phyloP scores from a whole-genome alignment of 345 rosid species.

The Camelina sativa region DNA sequence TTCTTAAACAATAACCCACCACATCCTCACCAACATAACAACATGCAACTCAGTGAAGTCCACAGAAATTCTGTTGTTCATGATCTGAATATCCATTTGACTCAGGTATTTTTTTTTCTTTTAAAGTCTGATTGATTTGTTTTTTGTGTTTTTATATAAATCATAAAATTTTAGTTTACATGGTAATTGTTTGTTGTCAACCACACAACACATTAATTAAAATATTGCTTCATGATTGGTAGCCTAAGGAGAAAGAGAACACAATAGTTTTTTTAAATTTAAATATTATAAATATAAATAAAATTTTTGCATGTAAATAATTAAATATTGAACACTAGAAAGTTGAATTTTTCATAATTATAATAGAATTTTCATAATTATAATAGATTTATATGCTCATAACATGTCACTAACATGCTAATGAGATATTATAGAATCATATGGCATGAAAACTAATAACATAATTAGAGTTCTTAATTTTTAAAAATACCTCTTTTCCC shows the following conservation, averaged over 20 bases:
- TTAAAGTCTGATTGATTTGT: not conserved
- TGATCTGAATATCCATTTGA: conserved; percentile 53
- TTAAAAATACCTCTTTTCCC: too few relatives aligned
- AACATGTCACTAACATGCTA: not conserved
- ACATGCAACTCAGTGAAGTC: conserved; percentile 41
- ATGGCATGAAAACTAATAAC: not conserved
- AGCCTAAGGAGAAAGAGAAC: too few relatives aligned
- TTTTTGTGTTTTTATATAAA: not conserved
- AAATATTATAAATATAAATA: not conserved
- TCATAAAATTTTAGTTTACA: not conserved
- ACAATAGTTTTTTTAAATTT: too few relatives aligned
- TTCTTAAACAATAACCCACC: conserved; percentile 41
- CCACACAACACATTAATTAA: too few relatives aligned
- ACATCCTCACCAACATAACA: not conserved
- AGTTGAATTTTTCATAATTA: not conserved
- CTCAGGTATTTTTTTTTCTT: conserved; percentile 36
- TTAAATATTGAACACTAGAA: not conserved
- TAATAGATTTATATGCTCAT: conserved; percentile 2
- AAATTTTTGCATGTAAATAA: not conserved
- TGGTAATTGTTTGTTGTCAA: not conserved
- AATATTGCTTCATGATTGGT: too few relatives aligned
- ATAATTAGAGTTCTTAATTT: not conserved
- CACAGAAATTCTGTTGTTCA: conserved; percentile 51
- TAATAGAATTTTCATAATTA: conserved; percentile 1
- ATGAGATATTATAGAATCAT: not conserved